phyloP scores from a whole-genome alignment of 2,329 filamentous ascomycete species.

The Xylariaceae sp. region DNA sequence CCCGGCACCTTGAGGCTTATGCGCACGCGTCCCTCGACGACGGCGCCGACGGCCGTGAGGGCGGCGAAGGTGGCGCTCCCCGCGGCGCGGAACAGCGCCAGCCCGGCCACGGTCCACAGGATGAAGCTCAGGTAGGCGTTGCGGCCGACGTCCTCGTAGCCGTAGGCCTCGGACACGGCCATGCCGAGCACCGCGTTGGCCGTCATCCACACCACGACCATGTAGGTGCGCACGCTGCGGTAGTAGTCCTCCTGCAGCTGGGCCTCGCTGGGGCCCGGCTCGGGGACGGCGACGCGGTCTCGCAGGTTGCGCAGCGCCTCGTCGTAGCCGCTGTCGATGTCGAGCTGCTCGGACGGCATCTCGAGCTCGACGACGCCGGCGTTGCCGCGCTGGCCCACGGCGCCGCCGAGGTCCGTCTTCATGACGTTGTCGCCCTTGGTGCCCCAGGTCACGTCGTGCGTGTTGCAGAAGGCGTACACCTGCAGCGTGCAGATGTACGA shows the following conservation, averaged over 20 bases:
- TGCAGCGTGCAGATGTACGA: conserved; percentile 95
- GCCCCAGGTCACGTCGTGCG: conserved; percentile 97
- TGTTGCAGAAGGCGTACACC: conserved; percentile 98
- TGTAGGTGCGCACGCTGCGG: conserved; percentile 92
- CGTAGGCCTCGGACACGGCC: conserved; percentile 83
- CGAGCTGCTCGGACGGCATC: conserved; percentile 95
- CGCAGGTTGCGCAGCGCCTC: conserved; percentile 93
- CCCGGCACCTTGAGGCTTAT: conserved; percentile 47
- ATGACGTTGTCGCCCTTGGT: conserved; percentile 97
- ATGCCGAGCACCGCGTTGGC: conserved; percentile 89
- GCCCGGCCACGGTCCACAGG: conserved; percentile 78
- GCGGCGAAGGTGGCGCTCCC: conserved; percentile 76
- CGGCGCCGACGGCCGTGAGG: conserved; percentile 73
- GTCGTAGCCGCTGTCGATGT: conserved; percentile 96
- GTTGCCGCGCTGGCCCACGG: conserved; percentile 65
- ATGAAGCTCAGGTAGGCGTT: conserved; percentile 93
- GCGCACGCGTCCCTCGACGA: conserved; percentile 76
- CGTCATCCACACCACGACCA: conserved; percentile 93
- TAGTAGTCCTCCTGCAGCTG: conserved; percentile 99
- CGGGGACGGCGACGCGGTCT: conserved; percentile 77
- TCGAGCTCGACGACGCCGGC: conserved; percentile 94
- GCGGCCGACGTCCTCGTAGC: conserved; percentile 58
- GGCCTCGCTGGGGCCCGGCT: conserved; percentile 53
- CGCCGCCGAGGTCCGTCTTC: conserved; percentile 84
- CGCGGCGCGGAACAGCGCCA: conserved; percentile 82